Base-by-base conservation (phyloP, 495 filamentous ascomycete species). In the Annulohypoxylon stygium region DNA sequence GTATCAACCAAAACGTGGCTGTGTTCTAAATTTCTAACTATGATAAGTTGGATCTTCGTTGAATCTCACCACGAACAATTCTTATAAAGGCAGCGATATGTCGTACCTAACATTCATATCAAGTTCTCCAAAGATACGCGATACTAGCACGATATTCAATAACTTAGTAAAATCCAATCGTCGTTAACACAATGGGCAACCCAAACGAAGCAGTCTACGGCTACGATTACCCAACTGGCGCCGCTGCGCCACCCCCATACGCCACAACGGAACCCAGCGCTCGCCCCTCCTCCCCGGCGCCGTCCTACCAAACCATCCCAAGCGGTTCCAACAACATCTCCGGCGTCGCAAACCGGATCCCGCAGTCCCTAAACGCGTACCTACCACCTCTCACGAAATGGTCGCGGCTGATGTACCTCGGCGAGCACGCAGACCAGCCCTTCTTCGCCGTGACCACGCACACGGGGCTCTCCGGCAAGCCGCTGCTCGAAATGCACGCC, bases 341-440 rank as follows among this genome's bases (percentile, higher is more conserved):
- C 3, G 69, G 70, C 37, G 68, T 62, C 2, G 45, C n/a, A 4
- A 45, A 25, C 50, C 65, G 47, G 25, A 75, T 79, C 34, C 77
- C 77, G 12, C 68, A 61, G 36, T 37, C 62, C 0, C 25, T 79
- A 20, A 79, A 78, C 60, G 77, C 55, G 10, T 79, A 79, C 60
- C 51, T 66, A 9, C 20, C 26, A 2, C 20, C 26, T 1, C 66
- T 60, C 45, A 60, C 37, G 20, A 53, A 39, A 8, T 37, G 63
- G 9, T 73, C 69, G 0, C 68, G 37, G 26, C 58, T 43, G 37
- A 67, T 75, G 36, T 26, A 75, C 30, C 59, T 79, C 0, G 78
- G 76, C 4, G 68, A 73, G 20, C 74, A 70, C 25, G 68, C 64
- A 51, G 66, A 75, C n/a, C 41, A 66, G 3, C 71, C 61, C n/a